Percentiles rank a stretch among this genome's conserved stretches.
These are phyloP conservation scores for Saccharomyces pastorianus DNA, from an alignment of 1,139 yeast genomes.

Conservation along the genomic window DNA sequence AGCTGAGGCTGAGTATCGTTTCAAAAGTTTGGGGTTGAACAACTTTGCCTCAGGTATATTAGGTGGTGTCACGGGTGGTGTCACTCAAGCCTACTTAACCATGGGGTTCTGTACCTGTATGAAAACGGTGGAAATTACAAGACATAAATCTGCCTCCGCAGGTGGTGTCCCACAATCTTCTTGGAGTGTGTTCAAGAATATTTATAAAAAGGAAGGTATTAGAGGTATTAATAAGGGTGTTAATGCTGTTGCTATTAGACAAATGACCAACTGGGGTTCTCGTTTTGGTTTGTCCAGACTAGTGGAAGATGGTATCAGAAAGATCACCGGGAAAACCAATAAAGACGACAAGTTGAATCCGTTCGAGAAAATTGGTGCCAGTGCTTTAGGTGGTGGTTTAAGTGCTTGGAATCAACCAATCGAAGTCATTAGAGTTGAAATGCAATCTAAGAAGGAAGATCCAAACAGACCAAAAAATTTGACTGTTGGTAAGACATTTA, in stretches of 20 bases:
- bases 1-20: constrained; percentile 81
- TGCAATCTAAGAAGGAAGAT: constrained; percentile 89
- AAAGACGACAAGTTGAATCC: constrained; percentile 58
- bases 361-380: constrained; percentile 73
- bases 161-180: constrained; percentile 71
- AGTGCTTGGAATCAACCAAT: constrained; percentile 99
- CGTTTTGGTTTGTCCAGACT: constrained; percentile 87
- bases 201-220: constrained; percentile 77
- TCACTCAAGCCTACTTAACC: constrained; percentile 84
- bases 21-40: constrained; percentile 54
- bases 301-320: constrained; percentile 79
- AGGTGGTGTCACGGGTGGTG: constrained; percentile 93
- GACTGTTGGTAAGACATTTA: constrained; percentile 69
- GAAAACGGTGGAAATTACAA: constrained; percentile 95
- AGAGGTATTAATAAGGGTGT: constrained; percentile 96
- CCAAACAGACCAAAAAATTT: constrained; percentile 93
- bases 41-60: constrained; percentile 82
- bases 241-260: constrained; percentile 98
- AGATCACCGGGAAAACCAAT: constrained; percentile 49
- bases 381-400: constrained; percentile 92
- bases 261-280: constrained; percentile 98
- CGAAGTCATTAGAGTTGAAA: constrained; percentile 93
- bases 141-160: constrained; percentile 65
- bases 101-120: constrained; percentile 98
- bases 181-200: constrained; percentile 77